These are phyloP conservation scores for Paraconiothyrium sp. DNA, from an alignment of 2,329 filamentous ascomycete species.

Conservation along the genomic window DNA sequence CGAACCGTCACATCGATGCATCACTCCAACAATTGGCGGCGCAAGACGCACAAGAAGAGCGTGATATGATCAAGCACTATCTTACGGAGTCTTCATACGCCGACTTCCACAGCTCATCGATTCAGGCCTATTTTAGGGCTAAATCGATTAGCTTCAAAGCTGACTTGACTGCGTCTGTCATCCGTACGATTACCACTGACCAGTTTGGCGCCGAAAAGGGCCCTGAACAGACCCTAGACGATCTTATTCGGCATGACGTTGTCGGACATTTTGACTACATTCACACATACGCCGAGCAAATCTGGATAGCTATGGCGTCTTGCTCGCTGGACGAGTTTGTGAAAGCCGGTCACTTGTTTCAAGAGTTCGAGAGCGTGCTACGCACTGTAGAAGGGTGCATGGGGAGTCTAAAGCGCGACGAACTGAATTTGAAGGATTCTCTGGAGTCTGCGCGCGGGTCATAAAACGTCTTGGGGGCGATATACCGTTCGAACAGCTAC, in stretches of 20 bases:
- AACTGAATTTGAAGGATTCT: constrained; percentile 83
- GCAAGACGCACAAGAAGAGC: constrained; percentile 86
- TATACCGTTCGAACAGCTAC: constrained; percentile 3
- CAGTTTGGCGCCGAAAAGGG: constrained; percentile 53
- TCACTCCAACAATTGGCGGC: constrained; percentile 88
- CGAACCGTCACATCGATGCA: constrained; percentile 92
- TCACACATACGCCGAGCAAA: constrained; percentile 80
- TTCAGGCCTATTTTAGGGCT: constrained; percentile 88
- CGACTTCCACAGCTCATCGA: constrained; percentile 79
- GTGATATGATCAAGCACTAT: constrained; percentile 89
- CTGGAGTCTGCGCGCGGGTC: constrained; percentile 76
- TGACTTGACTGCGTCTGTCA: constrained; percentile 10
- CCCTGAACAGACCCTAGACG: constrained; percentile 80
- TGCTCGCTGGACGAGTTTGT: constrained; percentile 82
- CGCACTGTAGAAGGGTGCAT: constrained; percentile 17
- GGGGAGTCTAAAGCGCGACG: constrained; percentile 72
- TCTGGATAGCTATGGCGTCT: constrained; percentile 78
- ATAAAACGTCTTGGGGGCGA: constrained; percentile 8
- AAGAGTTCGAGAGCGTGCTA: constrained; percentile 15
- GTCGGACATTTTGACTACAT: constrained; percentile 89
- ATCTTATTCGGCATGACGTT: constrained; percentile 69
- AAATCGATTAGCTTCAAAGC: constrained; percentile 86
- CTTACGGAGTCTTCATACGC: constrained; percentile 74
- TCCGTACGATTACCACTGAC: constrained; percentile 7
- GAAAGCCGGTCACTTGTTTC: constrained; percentile 70